phyloP scores from a whole-genome alignment of 768 basidiomycete genomes.

The Kwoniella heveanensis region DNA sequence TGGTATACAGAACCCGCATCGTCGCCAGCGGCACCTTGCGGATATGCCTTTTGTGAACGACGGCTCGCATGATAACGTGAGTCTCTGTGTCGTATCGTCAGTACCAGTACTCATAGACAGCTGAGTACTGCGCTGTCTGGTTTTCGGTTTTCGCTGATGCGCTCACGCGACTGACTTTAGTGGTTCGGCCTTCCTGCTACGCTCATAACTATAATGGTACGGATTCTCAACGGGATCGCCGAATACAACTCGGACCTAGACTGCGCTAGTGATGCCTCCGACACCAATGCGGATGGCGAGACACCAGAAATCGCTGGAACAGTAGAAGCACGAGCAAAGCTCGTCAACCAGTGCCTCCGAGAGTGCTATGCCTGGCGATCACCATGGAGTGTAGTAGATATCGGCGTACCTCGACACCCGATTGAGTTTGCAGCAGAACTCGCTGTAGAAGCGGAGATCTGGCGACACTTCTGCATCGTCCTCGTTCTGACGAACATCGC shows the following conservation, averaged over 20 bases:
- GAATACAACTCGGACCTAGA: not conserved
- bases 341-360: not conserved
- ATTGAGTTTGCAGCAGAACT: not conserved
- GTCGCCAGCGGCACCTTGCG: not conserved
- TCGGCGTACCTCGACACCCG: not conserved
- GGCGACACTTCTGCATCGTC: not conserved
- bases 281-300: not conserved
- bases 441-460: not conserved
- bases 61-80: conserved; percentile 4
- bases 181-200: conserved; percentile 1
- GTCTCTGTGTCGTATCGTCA: too few species aligned
- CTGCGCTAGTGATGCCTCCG: not conserved
- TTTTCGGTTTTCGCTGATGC: too few species aligned
- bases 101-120: too few species aligned
- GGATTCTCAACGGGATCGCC: conserved; percentile 1
- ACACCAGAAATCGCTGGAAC: not conserved
- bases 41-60: not conserved
- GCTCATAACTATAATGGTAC: not conserved
- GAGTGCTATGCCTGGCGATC: not conserved
- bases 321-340: not conserved
- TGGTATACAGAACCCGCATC: not conserved
- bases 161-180: too few species aligned
- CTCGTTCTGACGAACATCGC: not conserved
- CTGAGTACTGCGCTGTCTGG: not conserved
- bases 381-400: not conserved